These are phyloP conservation scores for Lenwebbia sp. DNA, from an alignment of 345 rosid genomes.

Conservation along the genomic window DNA sequence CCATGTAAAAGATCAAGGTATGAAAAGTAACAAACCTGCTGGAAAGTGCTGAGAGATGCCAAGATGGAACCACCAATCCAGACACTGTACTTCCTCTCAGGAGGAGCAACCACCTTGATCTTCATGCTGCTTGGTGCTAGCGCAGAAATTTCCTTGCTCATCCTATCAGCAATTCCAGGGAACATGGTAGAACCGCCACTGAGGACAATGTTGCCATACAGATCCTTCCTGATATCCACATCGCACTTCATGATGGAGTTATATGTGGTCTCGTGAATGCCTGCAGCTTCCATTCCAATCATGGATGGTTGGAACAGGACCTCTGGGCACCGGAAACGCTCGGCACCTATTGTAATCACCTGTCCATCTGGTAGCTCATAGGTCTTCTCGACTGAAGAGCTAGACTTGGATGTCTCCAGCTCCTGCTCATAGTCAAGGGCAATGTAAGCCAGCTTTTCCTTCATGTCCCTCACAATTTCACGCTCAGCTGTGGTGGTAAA, in stretches of 20 bases:
- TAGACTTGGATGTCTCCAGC: constrained; percentile 79
- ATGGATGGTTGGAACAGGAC: constrained; percentile 92
- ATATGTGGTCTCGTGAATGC: constrained; percentile 86
- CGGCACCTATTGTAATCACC: constrained; percentile 88
- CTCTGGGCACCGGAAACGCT: constrained; percentile 91
- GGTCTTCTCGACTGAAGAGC: constrained; percentile 84
- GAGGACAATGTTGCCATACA: constrained; percentile 85
- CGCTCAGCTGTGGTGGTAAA: constrained; percentile 97
- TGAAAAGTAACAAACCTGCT: constrained; percentile 35
- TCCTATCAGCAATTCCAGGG: constrained; percentile 77
- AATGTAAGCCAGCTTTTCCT: constrained; percentile 86
- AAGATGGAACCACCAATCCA: constrained; percentile 93
- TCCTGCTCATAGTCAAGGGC: constrained; percentile 93
- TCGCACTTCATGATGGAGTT: constrained; percentile 95
- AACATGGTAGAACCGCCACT: constrained; percentile 98
- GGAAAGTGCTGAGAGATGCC: constrained; percentile 96
- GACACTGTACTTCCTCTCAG: constrained; percentile 88
- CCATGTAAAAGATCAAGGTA: not conserved
- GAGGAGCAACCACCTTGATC: constrained; percentile 91
- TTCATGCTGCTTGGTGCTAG: constrained; percentile 96
- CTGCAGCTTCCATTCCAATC: constrained; percentile 95
- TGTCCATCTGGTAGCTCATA: constrained; percentile 83
- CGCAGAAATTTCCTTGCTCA: constrained; percentile 92
- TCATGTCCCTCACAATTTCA: constrained; percentile 92
- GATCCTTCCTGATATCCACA: constrained; percentile 81